Evolutionary conservation across 345 rosid genomes (phyloP), one percentile per base, ranked within the genome.

Genomic region (Eucalyptus sp.): DNA sequence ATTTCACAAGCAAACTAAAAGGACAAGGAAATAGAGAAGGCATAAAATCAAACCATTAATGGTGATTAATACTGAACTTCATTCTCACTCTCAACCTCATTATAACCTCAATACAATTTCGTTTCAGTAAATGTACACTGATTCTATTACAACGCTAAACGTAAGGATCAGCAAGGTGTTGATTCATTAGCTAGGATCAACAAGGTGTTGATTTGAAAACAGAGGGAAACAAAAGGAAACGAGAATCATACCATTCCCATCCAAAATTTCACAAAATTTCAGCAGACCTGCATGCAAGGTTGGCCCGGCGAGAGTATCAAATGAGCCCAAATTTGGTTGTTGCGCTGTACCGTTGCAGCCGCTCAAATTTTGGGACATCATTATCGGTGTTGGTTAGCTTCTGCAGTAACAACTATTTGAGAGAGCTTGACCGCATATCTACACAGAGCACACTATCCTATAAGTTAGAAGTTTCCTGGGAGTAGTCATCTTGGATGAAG

Each of bases 401-500:
- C 87, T 29, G 62, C 64, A 50, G 62, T 51, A 50, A 87, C 49
- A 48, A 60, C 83, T 76, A 76, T 76, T 37, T 76, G 83, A 66
- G 49, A 11, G 10, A 64, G 84, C 41, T 20, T 49, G 86, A 66
- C 54, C 33, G 44, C 41, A 8, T 49, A 71, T 87, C 41, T 62
- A 37, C 41, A 87, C 85, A 66, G 83, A 20, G 83, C 83, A 76
- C 83, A 37, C 83, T 76, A 20, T 37, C 27, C 24, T 41, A 37
- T 76, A 37, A 76, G 83, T 76, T 76, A 88, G 88, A 88, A 89
- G 87, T 89, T 48, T 60, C 33, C 52, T 50, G 89, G 86, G 51
- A 94, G 83, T 95, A 96, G 93, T 97, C 98, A 24, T 93, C 91
- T 20, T 64, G 89, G 71, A 96, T 95, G 91, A 91, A 96, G 84